Percentiles rank a stretch among this genome's conserved stretches.
These are phyloP conservation scores for Trichocomaceae sp. DNA, from an alignment of 2,329 filamentous ascomycete genomes.

Conservation along the genomic window DNA sequence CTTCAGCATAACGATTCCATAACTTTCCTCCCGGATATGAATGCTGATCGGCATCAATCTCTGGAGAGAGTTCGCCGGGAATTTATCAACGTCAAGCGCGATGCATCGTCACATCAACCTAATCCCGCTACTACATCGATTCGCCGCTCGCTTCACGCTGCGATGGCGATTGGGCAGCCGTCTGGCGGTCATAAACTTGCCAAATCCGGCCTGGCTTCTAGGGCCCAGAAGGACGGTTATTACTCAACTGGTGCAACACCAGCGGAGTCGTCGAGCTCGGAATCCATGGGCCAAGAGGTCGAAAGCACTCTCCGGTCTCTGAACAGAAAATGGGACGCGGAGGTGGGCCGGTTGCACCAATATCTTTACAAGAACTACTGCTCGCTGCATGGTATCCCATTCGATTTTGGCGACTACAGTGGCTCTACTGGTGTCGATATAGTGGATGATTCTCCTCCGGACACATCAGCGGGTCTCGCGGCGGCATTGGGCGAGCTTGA, in stretches of 20 bases:
- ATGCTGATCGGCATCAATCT: slow-evolving; percentile 54
- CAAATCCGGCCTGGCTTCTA: slow-evolving; percentile 21
- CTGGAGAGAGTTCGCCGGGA: slow-evolving; percentile 54
- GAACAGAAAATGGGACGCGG: slow-evolving; percentile 41
- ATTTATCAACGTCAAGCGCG: slow-evolving; percentile 46
- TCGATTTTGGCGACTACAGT: slow-evolving; percentile 9
- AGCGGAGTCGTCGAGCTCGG: slow-evolving; percentile 18
- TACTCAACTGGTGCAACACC: slow-evolving; percentile 3
- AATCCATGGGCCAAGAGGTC: slow-evolving; percentile 33
- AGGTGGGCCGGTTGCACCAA: slow-evolving; percentile 36
- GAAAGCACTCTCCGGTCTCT: slow-evolving; percentile 36
- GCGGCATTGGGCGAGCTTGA: slow-evolving; percentile 35
- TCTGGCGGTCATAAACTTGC: slow-evolving; percentile 26
- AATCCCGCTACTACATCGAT: slow-evolving; percentile 33
- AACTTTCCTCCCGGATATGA: slow-evolving; percentile 57
- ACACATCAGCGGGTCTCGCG: slow-evolving; percentile 34
- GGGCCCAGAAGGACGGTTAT: slow-evolving; percentile 7
- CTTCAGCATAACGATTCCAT: slow-evolving; percentile 60
- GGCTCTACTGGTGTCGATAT: slow-evolving; percentile 14
- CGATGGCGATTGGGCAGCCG: slow-evolving; percentile 29
- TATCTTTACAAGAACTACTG: slow-evolving; percentile 44
- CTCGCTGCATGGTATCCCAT: slow-evolving; percentile 29
- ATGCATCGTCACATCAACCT: slow-evolving; percentile 23
- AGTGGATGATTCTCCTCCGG: slow-evolving; percentile 34
- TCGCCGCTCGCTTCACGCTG: slow-evolving; percentile 39